Percentiles rank a stretch among this genome's conserved stretches.
Evolutionary conservation across 148 eudicot species (phyloP).

Genomic region (Rhododendron kiyosumense): DNA sequence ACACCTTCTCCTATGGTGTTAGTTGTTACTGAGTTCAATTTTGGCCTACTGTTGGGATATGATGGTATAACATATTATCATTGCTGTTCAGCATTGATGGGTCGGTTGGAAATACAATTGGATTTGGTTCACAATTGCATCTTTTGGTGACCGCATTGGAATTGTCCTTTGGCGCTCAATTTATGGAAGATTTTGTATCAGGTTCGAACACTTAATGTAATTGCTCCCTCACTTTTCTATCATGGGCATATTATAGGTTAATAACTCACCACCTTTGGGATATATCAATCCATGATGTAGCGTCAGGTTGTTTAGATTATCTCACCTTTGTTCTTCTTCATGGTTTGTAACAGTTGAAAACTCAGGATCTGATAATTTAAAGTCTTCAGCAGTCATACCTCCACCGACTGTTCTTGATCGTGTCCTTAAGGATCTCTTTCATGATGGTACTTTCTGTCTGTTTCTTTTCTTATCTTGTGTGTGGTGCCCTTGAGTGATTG

Average conservation of each 20-base stretch:
- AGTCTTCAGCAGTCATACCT: slow-evolving; percentile 73
- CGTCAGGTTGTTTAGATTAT: slow-evolving; percentile 6
- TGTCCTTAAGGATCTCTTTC: slow-evolving; percentile 84
- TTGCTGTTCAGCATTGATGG: slow-evolving; percentile 35
- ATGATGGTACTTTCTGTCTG: slow-evolving; percentile 46
- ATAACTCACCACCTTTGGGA: slow-evolving; percentile 5
- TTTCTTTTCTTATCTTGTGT: neutral
- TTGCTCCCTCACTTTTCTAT: slow-evolving; percentile 14
- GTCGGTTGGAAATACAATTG: slow-evolving; percentile 43
- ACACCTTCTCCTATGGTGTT: neutral
- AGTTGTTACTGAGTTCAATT: slow-evolving; percentile 4
- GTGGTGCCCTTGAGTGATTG: neutral
- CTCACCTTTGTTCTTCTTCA: neutral
- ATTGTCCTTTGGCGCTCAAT: slow-evolving; percentile 71
- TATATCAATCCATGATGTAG: slow-evolving; percentile 5
- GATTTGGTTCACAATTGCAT: slow-evolving; percentile 86
- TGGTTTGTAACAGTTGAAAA: slow-evolving; percentile 48
- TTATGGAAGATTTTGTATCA: slow-evolving; percentile 92
- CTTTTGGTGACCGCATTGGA: slow-evolving; percentile 69
- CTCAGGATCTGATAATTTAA: slow-evolving; percentile 62
- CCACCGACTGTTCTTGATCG: slow-evolving; percentile 97
- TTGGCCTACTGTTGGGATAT: neutral
- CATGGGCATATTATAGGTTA: slow-evolving; percentile 3
- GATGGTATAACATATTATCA: slow-evolving; percentile 1
- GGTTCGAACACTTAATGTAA: slow-evolving; percentile 38